phyloP scores from a whole-genome alignment of 305 asterid species.

The Lippia alba region DNA sequence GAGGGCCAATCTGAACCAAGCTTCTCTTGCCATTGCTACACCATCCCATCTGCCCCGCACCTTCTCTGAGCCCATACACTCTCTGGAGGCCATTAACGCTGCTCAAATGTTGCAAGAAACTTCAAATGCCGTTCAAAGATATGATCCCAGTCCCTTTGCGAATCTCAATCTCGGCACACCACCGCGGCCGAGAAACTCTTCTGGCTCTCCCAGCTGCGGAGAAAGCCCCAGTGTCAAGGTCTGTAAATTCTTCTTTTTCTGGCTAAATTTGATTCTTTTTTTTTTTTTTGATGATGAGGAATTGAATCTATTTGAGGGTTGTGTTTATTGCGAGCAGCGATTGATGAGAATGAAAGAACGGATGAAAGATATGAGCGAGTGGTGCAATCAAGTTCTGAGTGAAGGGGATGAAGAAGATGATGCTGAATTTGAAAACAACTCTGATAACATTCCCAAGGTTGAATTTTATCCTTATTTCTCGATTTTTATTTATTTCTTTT shows the following conservation, averaged over 20 bases:
- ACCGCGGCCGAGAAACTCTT: constrained; percentile 27
- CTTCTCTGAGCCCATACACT: constrained; percentile 41
- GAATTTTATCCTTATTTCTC: background rate
- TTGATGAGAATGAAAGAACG: constrained; percentile 43
- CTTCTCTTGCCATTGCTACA: constrained; percentile 29
- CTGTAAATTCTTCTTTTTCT: constrained; percentile 4
- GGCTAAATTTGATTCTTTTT: background rate
- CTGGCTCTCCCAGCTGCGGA: constrained; percentile 32
- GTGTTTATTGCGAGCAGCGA: constrained; percentile 38
- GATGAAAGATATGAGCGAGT: constrained; percentile 47
- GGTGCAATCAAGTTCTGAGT: constrained; percentile 43
- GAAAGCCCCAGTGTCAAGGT: constrained; percentile 45
- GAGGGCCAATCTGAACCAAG: constrained; percentile 35
- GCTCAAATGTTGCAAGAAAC: too few relatives aligned
- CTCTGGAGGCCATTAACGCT: constrained; percentile 16
- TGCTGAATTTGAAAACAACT: constrained; percentile 13
- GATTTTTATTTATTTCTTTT: background rate
- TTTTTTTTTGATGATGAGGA: too few relatives aligned
- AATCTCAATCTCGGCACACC: constrained; percentile 39
- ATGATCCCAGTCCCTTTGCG: constrained; percentile 38
- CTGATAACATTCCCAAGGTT: constrained; percentile 27
- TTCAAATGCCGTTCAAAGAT: constrained; percentile 22
- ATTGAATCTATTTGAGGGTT: background rate
- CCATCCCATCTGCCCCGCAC: constrained; percentile 47
- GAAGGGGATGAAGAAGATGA: constrained; percentile 45